Evolutionary conservation across 2,329 filamentous ascomycete species (phyloP).

Genomic region (Colletotrichum sp.): DNA sequence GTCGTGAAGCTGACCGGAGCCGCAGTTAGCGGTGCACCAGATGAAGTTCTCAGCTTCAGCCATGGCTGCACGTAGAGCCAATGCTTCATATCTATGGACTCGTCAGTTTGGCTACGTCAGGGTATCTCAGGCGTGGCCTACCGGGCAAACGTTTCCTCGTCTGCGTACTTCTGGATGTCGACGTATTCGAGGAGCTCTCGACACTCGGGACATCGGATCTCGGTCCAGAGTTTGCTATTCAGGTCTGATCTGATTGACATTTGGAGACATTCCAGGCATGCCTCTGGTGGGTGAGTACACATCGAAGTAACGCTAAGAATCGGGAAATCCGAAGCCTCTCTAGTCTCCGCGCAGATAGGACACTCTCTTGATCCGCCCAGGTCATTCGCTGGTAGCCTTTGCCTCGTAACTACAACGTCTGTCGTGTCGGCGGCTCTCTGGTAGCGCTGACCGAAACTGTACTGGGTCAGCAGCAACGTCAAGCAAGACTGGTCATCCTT

Average conservation of each 20-base stretch:
- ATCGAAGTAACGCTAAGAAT: slow-evolving; percentile 33
- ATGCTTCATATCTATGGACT: slow-evolving; percentile 43
- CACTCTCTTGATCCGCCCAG: slow-evolving; percentile 34
- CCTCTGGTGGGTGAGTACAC: slow-evolving; percentile 36
- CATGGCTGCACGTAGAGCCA: slow-evolving; percentile 48
- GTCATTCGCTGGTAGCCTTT: slow-evolving; percentile 28
- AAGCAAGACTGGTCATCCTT: background rate
- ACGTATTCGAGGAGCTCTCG: slow-evolving; percentile 43
- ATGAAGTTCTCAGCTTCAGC: slow-evolving; percentile 49
- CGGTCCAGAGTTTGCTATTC: slow-evolving; percentile 42
- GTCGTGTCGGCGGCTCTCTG: slow-evolving; percentile 28
- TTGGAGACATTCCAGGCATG: slow-evolving; percentile 40
- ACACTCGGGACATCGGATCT: slow-evolving; percentile 60
- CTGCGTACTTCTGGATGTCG: slow-evolving; percentile 51
- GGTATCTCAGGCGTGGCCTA: slow-evolving; percentile 26
- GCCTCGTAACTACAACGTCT: slow-evolving; percentile 34
- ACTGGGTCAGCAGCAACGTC: background rate
- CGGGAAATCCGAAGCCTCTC: slow-evolving; percentile 34
- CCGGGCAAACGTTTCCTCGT: slow-evolving; percentile 45
- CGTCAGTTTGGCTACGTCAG: background rate
- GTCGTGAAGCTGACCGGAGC: slow-evolving; percentile 56
- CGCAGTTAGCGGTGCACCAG: slow-evolving; percentile 60
- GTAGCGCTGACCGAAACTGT: slow-evolving; percentile 40
- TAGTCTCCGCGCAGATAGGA: slow-evolving; percentile 39
- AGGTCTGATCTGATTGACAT: slow-evolving; percentile 39